Base-by-base conservation (phyloP, 768 basidiomycete genomes). In the Boletus rex-veris region DNA sequence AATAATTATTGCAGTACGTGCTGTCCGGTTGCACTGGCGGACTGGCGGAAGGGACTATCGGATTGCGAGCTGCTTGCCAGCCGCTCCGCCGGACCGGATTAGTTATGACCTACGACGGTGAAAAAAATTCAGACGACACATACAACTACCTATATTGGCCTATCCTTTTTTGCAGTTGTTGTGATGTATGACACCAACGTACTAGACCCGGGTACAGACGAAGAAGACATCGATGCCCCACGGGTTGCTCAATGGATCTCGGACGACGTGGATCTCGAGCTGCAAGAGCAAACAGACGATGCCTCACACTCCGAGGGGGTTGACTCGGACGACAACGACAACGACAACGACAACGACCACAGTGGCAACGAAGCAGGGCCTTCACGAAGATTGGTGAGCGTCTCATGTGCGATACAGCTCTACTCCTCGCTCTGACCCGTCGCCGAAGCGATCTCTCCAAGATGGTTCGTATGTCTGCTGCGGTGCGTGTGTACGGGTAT, bases 221-320 rank as follows among this genome's bases (percentile, higher is more conserved):
- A 48, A 30, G 31, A 44, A 14, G 45, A 59, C 47, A 3, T 30
- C 2, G 84, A 86, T 63, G 74, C 73, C 2, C 82, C 83, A 8
- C 74, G 84, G n/a, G 72, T 84, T 26, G 79, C 76, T 14, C 83
- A 82, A 59, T 88, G 84, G 83, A 72, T 79, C 5, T 24, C 21
- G 21, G 82, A 80, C 41, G 81, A 82, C 49, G 73, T 71, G 7
- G 70, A 71, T 63, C 50, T 78, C 15, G 68, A 69, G 24, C 31
- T 38, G 15, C 54, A 53, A 59, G 58, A 52, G 58, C 58, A 41
- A 8, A 28, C 43, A 16, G 60, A 53, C 8, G 50, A 51, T 11
- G 46, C 28, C 3, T 50, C 48, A 5, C 52, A 58, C 38, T 62
- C 63, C 1, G 58, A 64, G 18, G 64, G 57, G 10, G 39, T 48